phyloP scores from a whole-genome alignment of 352 stramenopile species.

The Vaucheria bursata region DNA sequence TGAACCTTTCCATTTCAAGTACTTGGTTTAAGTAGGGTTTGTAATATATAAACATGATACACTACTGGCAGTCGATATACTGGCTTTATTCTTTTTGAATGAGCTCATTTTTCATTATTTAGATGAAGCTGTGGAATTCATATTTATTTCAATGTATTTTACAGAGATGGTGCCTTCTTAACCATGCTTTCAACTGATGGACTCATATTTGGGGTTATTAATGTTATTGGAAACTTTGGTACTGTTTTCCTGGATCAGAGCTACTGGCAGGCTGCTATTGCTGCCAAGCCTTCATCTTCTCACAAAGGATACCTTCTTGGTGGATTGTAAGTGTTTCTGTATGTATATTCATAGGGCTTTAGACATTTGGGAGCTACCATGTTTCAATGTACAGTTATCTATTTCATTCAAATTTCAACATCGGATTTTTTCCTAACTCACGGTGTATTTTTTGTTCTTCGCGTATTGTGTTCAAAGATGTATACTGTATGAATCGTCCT shows the following conservation, averaged over 20 bases:
- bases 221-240: constrained; percentile 73
- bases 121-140: not conserved
- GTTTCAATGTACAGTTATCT: too few species aligned
- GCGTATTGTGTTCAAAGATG: too few species aligned
- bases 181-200: constrained; percentile 63
- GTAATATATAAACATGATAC: too few species aligned
- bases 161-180: constrained; percentile 55
- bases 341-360: constrained; percentile 29
- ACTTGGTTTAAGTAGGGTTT: too few species aligned
- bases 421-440: too few species aligned
- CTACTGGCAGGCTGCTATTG: constrained; percentile 72
- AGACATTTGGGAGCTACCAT: too few species aligned
- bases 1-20: too few species aligned
- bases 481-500: too few species aligned
- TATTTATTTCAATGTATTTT: not conserved
- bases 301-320: constrained; percentile 54
- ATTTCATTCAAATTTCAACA: too few species aligned
- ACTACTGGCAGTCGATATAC: too few species aligned
- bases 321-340: constrained; percentile 44
- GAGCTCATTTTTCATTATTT: constrained; percentile 45
- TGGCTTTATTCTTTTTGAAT: too few species aligned
- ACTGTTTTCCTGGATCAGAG: constrained; percentile 71
- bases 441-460: too few species aligned
- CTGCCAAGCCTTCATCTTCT: constrained; percentile 55
- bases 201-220: constrained; percentile 73